These are phyloP conservation scores for Nemania sp. DNA, from an alignment of 2,329 filamentous ascomycete genomes.

Conservation along the genomic window DNA sequence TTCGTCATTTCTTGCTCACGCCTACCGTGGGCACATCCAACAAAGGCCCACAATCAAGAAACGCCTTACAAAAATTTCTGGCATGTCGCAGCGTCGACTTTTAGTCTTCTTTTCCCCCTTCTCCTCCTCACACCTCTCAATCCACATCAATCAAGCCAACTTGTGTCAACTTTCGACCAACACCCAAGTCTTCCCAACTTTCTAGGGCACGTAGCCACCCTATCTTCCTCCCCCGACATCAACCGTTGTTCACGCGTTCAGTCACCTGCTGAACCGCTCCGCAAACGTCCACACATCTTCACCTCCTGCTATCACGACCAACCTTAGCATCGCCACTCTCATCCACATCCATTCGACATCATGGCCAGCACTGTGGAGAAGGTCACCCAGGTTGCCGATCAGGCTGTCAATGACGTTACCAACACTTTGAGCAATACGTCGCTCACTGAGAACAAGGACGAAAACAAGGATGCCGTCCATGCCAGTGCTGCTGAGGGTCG, in stretches of 20 bases:
- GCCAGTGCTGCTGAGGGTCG: conserved; percentile 98
- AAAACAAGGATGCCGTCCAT: conserved; percentile 81
- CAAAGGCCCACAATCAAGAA: conserved; percentile 39
- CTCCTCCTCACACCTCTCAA: conserved; percentile 46
- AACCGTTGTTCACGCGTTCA: conserved; percentile 71
- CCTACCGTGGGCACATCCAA: conserved; percentile 36
- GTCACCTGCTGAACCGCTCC: conserved; percentile 48
- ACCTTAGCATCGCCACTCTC: conserved; percentile 39
- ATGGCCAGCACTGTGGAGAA: conserved; percentile 87
- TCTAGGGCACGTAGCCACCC: conserved; percentile 93
- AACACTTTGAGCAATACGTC: conserved; percentile 73
- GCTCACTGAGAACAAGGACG: conserved; percentile 61
- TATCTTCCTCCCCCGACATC: conserved; percentile 64
- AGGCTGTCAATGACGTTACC: conserved; percentile 76
- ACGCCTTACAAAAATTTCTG: conserved; percentile 45
- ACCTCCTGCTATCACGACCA: conserved; percentile 26
- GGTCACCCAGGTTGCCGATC: conserved; percentile 61
- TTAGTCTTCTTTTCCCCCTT: conserved; percentile 38
- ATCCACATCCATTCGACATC: conserved; percentile 54
- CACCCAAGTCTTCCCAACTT: conserved; percentile 51
- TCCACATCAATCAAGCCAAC: conserved; percentile 47
- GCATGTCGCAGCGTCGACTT: conserved; percentile 38
- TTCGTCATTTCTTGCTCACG: conserved; percentile 25
- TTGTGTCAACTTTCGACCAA: conserved; percentile 44
- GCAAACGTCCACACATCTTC: conserved; percentile 42